Evolutionary conservation across 345 rosid genomes (phyloP).

Genomic region (Raphanus sativus): DNA sequence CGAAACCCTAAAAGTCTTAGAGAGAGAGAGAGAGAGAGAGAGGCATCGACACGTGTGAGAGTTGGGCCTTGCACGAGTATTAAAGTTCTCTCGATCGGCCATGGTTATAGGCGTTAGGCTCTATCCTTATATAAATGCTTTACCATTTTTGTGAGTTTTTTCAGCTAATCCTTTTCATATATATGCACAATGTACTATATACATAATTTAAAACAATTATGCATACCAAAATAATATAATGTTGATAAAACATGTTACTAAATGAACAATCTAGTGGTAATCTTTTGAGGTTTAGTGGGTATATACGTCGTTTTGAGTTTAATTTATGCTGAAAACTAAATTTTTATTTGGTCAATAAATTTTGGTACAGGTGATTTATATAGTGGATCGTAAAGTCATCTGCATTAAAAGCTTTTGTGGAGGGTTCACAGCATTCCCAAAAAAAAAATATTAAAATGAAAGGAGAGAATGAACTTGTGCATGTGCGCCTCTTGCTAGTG

Average conservation of each 20-base stretch:
- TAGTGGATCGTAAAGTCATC: too few relatives aligned
- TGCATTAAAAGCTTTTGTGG: too few relatives aligned
- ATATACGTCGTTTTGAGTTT: too few relatives aligned
- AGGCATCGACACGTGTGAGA: conserved; percentile 13
- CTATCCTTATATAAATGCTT: neutral
- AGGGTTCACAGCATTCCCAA: too few relatives aligned
- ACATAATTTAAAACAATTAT: neutral
- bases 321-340: too few relatives aligned
- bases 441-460: too few relatives aligned
- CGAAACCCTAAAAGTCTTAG: conserved; percentile 35
- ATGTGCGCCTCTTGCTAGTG: too few relatives aligned
- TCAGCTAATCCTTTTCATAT: neutral
- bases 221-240: neutral
- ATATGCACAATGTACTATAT: neutral
- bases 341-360: too few relatives aligned
- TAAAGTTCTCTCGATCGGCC: conserved; percentile 3
- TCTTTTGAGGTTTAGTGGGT: too few relatives aligned
- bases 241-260: neutral
- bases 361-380: too few relatives aligned
- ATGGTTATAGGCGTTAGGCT: conserved; percentile 34
- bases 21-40: conserved; percentile 6
- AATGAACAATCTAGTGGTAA: too few relatives aligned
- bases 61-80: conserved; percentile 20
- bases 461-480: too few relatives aligned
- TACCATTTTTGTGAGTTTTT: neutral